A percentile compares a stretch with the other conserved stretches of the same genome.
These are phyloP conservation scores for Xylaria cubensis DNA, from an alignment of 495 filamentous ascomycete species.

Conservation along the genomic window DNA sequence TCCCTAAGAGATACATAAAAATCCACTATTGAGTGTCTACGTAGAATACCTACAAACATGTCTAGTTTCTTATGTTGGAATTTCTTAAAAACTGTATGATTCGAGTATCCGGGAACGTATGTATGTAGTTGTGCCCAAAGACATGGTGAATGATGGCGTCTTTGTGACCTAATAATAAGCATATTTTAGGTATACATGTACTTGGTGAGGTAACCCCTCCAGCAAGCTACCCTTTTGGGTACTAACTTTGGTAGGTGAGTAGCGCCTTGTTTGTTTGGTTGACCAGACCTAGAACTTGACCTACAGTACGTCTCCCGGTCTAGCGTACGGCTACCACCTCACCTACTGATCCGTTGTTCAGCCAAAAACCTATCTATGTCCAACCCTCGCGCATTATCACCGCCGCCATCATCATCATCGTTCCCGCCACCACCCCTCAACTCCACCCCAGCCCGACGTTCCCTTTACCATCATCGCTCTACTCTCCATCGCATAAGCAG, in stretches of 20 bases:
- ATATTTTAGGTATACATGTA: not conserved
- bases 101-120: not conserved
- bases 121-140: slow-evolving; percentile 10
- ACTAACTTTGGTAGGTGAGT: slow-evolving; percentile 7
- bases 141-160: not conserved
- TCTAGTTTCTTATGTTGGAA: too few species aligned
- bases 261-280: slow-evolving; percentile 5
- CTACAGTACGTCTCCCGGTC: not conserved
- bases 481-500: slow-evolving; percentile 17
- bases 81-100: not conserved
- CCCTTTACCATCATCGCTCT: slow-evolving; percentile 27
- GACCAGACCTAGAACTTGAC: slow-evolving; percentile 12
- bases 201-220: not conserved
- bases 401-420: slow-evolving; percentile 28
- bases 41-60: not conserved
- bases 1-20: slow-evolving; percentile 10
- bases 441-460: slow-evolving; percentile 23
- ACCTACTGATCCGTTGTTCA: slow-evolving; percentile 31
- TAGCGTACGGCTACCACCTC: slow-evolving; percentile 29
- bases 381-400: slow-evolving; percentile 32
- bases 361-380: slow-evolving; percentile 34
- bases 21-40: not conserved
- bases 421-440: slow-evolving; percentile 31
- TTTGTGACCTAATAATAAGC: slow-evolving; percentile 22
- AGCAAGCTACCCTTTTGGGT: slow-evolving; percentile 12